Evolutionary conservation across 345 rosid genomes (phyloP), one percentile per base, ranked within the genome.

Genomic region (Corymbia maculata): DNA sequence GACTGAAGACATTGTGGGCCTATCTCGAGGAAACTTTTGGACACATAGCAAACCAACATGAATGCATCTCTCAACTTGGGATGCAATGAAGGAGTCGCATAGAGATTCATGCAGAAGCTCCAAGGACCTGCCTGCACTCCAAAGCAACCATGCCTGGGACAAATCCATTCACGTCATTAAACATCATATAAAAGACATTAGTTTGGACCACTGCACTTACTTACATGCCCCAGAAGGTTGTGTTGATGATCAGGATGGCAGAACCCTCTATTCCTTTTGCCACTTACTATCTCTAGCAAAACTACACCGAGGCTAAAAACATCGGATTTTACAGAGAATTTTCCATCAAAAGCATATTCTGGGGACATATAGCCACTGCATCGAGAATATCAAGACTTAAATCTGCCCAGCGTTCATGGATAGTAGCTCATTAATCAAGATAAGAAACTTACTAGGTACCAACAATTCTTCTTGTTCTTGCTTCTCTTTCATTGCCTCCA

Each of bases 121-220:
- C 26, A 30, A 7, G 51, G 47, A 66, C 49, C 26, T 88, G 79
- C 88, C 53, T 51, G 68, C 85, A 26, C 14, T 85, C 92, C 91
- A 91, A 49, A 91, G 36, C 42, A 85, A n/a, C 90, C 92, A 92
- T 89, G 91, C 92, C 93, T 92, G 52, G 36, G 11, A 86, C 80
- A 70, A 36, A 70, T 32, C 80, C 24, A 32, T 36, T 7, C 42
- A 64, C 13, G 36, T 28, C 2, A 6, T 26, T 55, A 55, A 15
- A 2, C 5, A 30, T 7, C 79, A 30, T 1, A 1, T 10, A 57
- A 57, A 9, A 57, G 66, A 24, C 6, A 57, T 9, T 13, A 57
- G 64, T 24, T 57, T 57, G 13, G 19, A 32, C 11, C 30, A 8
- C 79, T 19, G 7, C 15, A 66, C 22, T 2, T 28, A 87, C 90